These are phyloP conservation scores for Claviceps paspali DNA, from an alignment of 2,329 filamentous ascomycete genomes.

Conservation along the genomic window DNA sequence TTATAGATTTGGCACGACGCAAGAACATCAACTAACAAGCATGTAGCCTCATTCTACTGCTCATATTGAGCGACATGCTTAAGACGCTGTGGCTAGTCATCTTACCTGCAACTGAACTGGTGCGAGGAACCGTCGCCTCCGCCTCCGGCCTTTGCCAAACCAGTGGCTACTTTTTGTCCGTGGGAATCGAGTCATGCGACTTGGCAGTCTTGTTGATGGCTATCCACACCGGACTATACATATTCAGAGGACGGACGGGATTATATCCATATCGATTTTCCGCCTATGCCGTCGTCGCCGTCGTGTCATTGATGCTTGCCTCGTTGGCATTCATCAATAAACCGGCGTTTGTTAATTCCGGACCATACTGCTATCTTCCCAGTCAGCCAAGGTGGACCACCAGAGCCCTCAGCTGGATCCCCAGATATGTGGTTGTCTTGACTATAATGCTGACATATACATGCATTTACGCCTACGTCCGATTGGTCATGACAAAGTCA, in stretches of 20 bases:
- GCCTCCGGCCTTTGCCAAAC: conserved; percentile 47
- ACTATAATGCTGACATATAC: conserved; percentile 50
- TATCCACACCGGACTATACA: conserved; percentile 56
- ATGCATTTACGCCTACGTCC: conserved; percentile 56
- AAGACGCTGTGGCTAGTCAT: conserved; percentile 55
- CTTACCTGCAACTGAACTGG: conserved; percentile 44
- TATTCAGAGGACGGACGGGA: conserved; percentile 49
- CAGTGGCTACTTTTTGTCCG: conserved; percentile 50
- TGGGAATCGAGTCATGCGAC: conserved; percentile 57
- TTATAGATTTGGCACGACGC: neutral
- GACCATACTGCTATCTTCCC: conserved; percentile 56
- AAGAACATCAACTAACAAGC: neutral
- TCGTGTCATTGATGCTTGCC: conserved; percentile 44
- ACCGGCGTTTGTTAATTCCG: conserved; percentile 43
- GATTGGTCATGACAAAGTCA: conserved; percentile 26
- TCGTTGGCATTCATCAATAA: conserved; percentile 47
- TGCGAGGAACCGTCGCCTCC: conserved; percentile 32
- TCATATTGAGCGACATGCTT: conserved; percentile 58
- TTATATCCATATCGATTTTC: conserved; percentile 51
- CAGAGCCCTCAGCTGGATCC: conserved; percentile 55
- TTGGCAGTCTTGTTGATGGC: conserved; percentile 58
- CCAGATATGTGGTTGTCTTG: conserved; percentile 53
- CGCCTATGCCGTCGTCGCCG: conserved; percentile 41
- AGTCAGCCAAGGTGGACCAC: conserved; percentile 53
- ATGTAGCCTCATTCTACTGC: conserved; percentile 53